Percentiles rank a stretch among this genome's conserved stretches.
Conservation (phyloP, 1,139 yeast species). For the Suhomyces ambrosiae region DNA sequence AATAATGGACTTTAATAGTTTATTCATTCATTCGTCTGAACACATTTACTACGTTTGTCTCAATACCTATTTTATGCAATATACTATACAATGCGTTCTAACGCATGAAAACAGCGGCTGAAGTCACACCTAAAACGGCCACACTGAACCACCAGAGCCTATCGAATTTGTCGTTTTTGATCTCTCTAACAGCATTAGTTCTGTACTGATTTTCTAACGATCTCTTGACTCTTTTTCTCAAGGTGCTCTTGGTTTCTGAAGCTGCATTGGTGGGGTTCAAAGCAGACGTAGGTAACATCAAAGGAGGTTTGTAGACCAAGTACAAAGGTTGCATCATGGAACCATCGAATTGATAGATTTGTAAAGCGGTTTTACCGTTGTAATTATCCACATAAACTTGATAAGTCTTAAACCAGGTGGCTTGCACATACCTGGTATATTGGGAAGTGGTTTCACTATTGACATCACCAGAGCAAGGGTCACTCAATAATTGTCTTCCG, state of each 20-base stretch:
- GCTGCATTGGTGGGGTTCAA: constrained; percentile 75
- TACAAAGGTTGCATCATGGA: constrained; percentile 82
- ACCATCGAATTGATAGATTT: constrained; percentile 81
- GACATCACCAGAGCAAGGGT: constrained; percentile 70
- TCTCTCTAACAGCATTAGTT: constrained; percentile 67
- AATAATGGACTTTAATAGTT: no score
- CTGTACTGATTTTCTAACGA: constrained; percentile 77
- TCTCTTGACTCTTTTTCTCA: constrained; percentile 59
- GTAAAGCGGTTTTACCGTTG: constrained; percentile 78
- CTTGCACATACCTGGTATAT: constrained; percentile 73
- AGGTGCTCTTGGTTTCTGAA: constrained; percentile 39
- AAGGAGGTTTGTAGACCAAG: constrained; percentile 88
- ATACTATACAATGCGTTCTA: constrained; percentile 7
- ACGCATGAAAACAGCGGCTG: constrained; percentile 20
- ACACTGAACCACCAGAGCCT: constrained; percentile 49
- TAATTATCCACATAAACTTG: constrained; percentile 69
- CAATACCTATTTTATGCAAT: neutral
- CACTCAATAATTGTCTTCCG: constrained; percentile 87
- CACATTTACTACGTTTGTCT: no score
- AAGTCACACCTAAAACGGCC: constrained; percentile 25
- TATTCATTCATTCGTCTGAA: no score
- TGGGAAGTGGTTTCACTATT: constrained; percentile 38
- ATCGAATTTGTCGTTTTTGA: constrained; percentile 45
- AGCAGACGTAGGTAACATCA: constrained; percentile 92
- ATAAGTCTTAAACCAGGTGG: constrained; percentile 60